Percentiles rank a stretch among this genome's conserved stretches.
phyloP scores from a whole-genome alignment of 2,329 filamentous ascomycete genomes.

The Diaporthe sp. region DNA sequence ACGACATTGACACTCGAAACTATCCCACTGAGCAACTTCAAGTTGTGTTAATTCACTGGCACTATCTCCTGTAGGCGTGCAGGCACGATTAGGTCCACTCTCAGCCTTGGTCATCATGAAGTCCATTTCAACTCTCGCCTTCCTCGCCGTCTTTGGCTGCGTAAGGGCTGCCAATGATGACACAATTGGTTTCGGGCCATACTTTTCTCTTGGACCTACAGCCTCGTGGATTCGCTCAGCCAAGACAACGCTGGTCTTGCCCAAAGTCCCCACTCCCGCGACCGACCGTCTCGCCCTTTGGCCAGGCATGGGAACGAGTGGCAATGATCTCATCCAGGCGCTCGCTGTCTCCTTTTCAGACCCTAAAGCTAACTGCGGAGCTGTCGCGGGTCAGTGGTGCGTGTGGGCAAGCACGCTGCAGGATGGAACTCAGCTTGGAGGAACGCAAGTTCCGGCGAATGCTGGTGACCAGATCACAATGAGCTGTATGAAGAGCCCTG shows the following conservation, averaged over 20 bases:
- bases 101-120: constrained; percentile 1
- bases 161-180: not conserved
- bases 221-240: constrained; percentile 30
- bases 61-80: not conserved
- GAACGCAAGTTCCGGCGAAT: not conserved
- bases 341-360: constrained; percentile 20
- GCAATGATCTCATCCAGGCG: constrained; percentile 28
- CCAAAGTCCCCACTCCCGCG: not conserved
- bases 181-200: constrained; percentile 19
- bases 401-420: constrained; percentile 27
- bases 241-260: constrained; percentile 30
- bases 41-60: not conserved
- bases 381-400: constrained; percentile 21
- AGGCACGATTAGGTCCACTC: not conserved
- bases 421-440: constrained; percentile 13
- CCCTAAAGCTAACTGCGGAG: constrained; percentile 22
- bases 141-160: not conserved
- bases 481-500: constrained; percentile 6
- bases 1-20: not conserved
- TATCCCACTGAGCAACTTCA: no score
- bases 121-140: not conserved
- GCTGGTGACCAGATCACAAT: constrained; percentile 25
- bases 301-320: constrained; percentile 29
- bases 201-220: constrained; percentile 21
- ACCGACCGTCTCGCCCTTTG: constrained; percentile 10